Conservation (phyloP, 495 filamentous ascomycete genomes). For the Beverwykella pulmonaria region DNA sequence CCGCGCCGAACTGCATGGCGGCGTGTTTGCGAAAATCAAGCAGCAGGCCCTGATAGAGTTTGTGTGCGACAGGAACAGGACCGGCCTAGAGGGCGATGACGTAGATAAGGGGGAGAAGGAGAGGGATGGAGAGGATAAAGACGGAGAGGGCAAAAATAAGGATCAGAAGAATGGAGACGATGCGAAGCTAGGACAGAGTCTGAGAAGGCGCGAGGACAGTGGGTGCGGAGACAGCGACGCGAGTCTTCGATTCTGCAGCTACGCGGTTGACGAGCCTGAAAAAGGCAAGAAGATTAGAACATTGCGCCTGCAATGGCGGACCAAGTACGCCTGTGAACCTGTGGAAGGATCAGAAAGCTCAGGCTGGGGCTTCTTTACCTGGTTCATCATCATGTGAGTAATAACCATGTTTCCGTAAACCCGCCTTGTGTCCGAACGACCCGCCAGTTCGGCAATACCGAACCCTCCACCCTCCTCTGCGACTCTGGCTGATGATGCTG, state of each 20-base stretch:
- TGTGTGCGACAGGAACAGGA: constrained; percentile 68
- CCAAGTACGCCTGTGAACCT: constrained; percentile 81
- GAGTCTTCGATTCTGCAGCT: constrained; percentile 73
- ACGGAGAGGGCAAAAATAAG: too few relatives aligned
- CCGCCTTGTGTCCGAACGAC: too few relatives aligned
- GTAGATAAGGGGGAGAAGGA: constrained; percentile 36
- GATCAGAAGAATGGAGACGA: constrained; percentile 44
- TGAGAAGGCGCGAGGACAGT: constrained; percentile 41
- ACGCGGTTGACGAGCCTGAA: constrained; percentile 53
- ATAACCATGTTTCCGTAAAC: neutral
- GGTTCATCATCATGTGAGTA: constrained; percentile 92
- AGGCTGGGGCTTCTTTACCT: constrained; percentile 95
- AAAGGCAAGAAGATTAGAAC: constrained; percentile 50
- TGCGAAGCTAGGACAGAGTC: constrained; percentile 18
- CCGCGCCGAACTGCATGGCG: constrained; percentile 69
- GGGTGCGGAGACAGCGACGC: constrained; percentile 43
- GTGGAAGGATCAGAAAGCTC: constrained; percentile 41
- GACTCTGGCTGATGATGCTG: neutral
- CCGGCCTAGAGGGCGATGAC: constrained; percentile 66
- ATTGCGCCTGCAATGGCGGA: constrained; percentile 77
- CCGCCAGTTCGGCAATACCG: neutral
- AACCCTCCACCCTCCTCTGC: neutral
- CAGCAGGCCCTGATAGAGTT: constrained; percentile 82
- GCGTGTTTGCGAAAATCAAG: constrained; percentile 58
- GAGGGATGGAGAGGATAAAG: constrained; percentile 36